Evolutionary conservation across 148 eudicot species (phyloP), one percentile per base, ranked within the genome.

Genomic region (Rhododendron henanense): DNA sequence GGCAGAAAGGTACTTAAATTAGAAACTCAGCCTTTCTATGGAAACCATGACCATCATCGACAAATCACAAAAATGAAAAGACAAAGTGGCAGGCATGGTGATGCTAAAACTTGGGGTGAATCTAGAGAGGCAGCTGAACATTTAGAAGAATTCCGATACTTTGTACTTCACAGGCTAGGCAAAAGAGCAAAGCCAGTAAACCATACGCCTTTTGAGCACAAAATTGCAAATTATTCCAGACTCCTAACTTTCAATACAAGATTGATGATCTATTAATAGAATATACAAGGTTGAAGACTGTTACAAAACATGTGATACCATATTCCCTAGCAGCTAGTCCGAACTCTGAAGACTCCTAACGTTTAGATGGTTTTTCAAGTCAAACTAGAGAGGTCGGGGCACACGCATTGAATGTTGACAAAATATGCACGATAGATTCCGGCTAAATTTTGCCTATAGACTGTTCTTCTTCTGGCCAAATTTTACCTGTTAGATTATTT

Each of bases 1-100:
- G 23, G 28, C 73, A 61, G 57, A 76, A 83, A 73, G 51, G 63
- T 63, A 83, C 86, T 23, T 78, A 78, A 79, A 88, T 76, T 83
- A 53, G 48, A n/a, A 61, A 73, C 2, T 18, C n/a, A 21, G 48
- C 15, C 31, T 18, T 50, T 74, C 47, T 77, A 2, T 19, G 48
- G 31, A 41, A 18, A 57, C 25, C 35, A 37, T 48, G 10, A 74
- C 45, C 85, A 71, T 74, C 19, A 53, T 51, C 25, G 0, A 33
- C 83, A 28, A 31, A 81, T 31, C 14, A 2, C 6, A 81, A 55
- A 81, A 33, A 23, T 53, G 18, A 51, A 19, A 16, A 15, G 45
- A 44, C 47, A 21, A 81, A 4, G n/a, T 31, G 67, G 69, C 47
- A 55, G 21, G 69, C 2, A 33, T 55, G 69, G 6, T 31, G 45